A percentile compares a stretch with the other conserved stretches of the same genome.
Conservation (phyloP, 805 yeast species). For the Jamesozyma gamospora region DNA sequence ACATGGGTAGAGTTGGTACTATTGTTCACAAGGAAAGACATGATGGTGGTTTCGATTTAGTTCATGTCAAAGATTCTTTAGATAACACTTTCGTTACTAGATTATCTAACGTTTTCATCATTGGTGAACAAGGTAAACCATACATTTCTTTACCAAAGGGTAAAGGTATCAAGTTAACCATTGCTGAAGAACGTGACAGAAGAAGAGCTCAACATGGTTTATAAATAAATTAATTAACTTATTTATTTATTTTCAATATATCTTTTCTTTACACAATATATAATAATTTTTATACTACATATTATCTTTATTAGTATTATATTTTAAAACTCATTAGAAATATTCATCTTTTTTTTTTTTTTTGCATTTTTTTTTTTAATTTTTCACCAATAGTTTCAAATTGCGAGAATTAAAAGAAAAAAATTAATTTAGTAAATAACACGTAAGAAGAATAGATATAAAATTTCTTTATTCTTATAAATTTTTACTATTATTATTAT, state of each 20-base stretch:
- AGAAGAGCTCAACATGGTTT: conserved; percentile 77
- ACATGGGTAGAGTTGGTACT: conserved; percentile 96
- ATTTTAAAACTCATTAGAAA: too few relatives aligned
- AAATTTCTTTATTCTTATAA: too few relatives aligned
- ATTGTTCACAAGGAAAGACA: conserved; percentile 94
- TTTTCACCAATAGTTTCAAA: background rate
- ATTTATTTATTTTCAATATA: background rate
- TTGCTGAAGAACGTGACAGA: conserved; percentile 97
- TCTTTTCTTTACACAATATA: background rate
- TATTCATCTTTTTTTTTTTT: background rate
- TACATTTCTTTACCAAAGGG: conserved; percentile 95
- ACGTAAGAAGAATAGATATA: too few relatives aligned
- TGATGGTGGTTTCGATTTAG: conserved; percentile 97
- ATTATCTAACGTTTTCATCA: conserved; percentile 84
- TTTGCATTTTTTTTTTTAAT: background rate
- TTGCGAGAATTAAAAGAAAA: background rate
- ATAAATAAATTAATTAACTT: conserved; percentile 21
- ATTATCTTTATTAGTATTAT: too few relatives aligned
- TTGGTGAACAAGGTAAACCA: conserved; percentile 95
- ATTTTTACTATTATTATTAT: too few relatives aligned
- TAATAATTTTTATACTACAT: background rate
- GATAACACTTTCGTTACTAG: conserved; percentile 96
- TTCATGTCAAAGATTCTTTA: conserved; percentile 89
- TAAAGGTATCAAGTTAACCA: conserved; percentile 94
- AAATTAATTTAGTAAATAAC: background rate